A percentile compares a stretch with the other conserved stretches of the same genome.
These are phyloP conservation scores for Lentinula boryana DNA, from an alignment of 768 basidiomycete species.

Conservation along the genomic window DNA sequence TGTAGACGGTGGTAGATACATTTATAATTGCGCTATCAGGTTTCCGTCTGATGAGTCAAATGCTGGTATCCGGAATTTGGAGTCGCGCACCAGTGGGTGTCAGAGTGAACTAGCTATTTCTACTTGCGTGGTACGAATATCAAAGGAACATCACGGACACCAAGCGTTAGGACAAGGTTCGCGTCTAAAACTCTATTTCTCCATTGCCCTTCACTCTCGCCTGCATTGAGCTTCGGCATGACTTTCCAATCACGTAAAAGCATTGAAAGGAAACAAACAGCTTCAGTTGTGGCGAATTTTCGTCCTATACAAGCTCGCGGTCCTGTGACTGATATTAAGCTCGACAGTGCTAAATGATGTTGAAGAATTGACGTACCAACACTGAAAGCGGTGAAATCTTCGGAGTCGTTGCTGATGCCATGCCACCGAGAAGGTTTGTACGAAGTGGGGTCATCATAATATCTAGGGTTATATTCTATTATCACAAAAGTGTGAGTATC, in stretches of 20 bases:
- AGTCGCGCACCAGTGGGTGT: no score
- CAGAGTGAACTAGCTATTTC: no score
- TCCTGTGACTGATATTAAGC: slow-evolving; percentile 20
- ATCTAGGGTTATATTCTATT: slow-evolving; percentile 43
- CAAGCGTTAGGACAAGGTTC: slow-evolving; percentile 27
- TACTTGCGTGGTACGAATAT: slow-evolving; percentile 6
- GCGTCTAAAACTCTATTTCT: slow-evolving; percentile 29
- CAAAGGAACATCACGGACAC: slow-evolving; percentile 10
- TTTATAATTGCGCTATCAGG: no score
- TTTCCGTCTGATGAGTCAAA: no score
- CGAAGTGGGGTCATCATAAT: slow-evolving; percentile 41
- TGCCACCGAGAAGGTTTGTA: slow-evolving; percentile 50
- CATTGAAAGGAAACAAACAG: slow-evolving; percentile 45
- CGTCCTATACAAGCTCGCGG: slow-evolving; percentile 51
- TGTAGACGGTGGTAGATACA: neutral
- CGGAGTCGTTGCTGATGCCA: slow-evolving; percentile 31
- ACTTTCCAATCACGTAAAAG: slow-evolving; percentile 49
- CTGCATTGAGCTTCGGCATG: slow-evolving; percentile 33
- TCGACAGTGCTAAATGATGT: neutral
- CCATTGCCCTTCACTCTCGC: slow-evolving; percentile 35
- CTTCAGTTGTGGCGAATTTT: slow-evolving; percentile 48
- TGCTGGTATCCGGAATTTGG: neutral
- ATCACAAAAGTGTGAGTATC: neutral
- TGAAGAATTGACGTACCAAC: slow-evolving; percentile 21
- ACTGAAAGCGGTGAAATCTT: slow-evolving; percentile 42